phyloP scores from a whole-genome alignment of 2,329 filamentous ascomycete genomes.

The Seiridium cupressi region DNA sequence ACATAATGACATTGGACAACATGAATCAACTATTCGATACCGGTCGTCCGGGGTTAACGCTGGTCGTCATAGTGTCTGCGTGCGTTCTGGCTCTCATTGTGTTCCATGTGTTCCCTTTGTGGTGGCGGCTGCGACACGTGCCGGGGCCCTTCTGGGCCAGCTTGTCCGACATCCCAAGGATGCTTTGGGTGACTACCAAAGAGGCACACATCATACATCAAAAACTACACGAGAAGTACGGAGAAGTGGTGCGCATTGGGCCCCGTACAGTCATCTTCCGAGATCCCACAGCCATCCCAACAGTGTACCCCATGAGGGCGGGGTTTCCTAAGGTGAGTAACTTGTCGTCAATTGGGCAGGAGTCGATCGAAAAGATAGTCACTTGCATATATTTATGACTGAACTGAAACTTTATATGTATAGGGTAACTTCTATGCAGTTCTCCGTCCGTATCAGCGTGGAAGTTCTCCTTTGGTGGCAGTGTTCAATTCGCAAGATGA shows the following conservation, averaged over 20 bases:
- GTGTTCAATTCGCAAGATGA: conserved; percentile 31
- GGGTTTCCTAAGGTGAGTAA: conserved; percentile 21
- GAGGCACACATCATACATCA: conserved; percentile 13
- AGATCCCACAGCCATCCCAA: conserved; percentile 15
- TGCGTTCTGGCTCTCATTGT: too few species aligned
- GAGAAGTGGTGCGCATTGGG: conserved; percentile 9
- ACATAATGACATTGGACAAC: not conserved
- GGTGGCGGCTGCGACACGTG: conserved; percentile 17
- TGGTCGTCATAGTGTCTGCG: not conserved
- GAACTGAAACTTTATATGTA: not conserved
- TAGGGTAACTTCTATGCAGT: conserved; percentile 19
- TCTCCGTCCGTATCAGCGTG: conserved; percentile 17
- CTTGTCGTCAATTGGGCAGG: not conserved
- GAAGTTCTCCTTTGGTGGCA: conserved; percentile 14
- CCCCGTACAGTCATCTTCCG: conserved; percentile 17
- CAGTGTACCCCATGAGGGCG: conserved; percentile 16
- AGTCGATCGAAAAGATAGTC: not conserved
- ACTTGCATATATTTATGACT: not conserved
- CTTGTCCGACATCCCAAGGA: not conserved
- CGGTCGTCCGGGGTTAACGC: not conserved
- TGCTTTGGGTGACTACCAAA: conserved; percentile 17
- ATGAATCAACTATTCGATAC: not conserved
- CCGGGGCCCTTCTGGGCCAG: conserved; percentile 16
- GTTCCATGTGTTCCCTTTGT: not conserved
- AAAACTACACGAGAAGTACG: conserved; percentile 16